These are phyloP conservation scores for Pterocarpus santalinus DNA, from an alignment of 306 rosid species.

Conservation along the genomic window DNA sequence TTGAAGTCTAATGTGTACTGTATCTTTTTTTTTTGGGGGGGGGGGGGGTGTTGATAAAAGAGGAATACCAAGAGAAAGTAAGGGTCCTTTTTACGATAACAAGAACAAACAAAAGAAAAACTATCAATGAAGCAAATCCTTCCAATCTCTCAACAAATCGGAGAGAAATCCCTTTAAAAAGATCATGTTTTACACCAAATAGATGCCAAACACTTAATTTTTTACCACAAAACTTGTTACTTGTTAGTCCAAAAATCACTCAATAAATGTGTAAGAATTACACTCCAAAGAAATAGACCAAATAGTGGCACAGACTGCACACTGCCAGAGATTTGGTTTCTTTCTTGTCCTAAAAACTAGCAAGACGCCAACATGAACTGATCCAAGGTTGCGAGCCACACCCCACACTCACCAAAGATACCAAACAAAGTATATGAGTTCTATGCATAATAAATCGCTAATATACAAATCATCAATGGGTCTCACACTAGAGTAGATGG, in stretches of 20 bases:
- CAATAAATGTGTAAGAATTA: too few relatives aligned
- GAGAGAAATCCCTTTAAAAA: too few relatives aligned
- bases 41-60: too few relatives aligned
- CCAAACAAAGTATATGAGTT: background rate
- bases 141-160: too few relatives aligned
- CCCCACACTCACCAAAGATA: background rate
- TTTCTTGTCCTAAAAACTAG: too few relatives aligned
- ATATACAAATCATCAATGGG: background rate
- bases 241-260: too few relatives aligned
- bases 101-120: too few relatives aligned
- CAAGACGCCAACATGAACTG: background rate
- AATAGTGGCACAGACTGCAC: background rate
- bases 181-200: too few relatives aligned
- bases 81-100: background rate
- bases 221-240: too few relatives aligned
- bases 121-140: background rate
- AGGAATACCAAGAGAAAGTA: background rate
- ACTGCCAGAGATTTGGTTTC: too few relatives aligned
- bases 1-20: background rate
- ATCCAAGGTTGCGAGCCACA: background rate
- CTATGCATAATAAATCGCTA: conserved; percentile 4
- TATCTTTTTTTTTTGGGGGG: too few relatives aligned
- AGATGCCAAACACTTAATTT: too few relatives aligned
- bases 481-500: background rate
- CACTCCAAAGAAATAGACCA: background rate